A percentile compares a stretch with the other conserved stretches of the same genome.
Conservation (phyloP, 1,284 basidiomycete species). For the Ustilago trichophora region DNA sequence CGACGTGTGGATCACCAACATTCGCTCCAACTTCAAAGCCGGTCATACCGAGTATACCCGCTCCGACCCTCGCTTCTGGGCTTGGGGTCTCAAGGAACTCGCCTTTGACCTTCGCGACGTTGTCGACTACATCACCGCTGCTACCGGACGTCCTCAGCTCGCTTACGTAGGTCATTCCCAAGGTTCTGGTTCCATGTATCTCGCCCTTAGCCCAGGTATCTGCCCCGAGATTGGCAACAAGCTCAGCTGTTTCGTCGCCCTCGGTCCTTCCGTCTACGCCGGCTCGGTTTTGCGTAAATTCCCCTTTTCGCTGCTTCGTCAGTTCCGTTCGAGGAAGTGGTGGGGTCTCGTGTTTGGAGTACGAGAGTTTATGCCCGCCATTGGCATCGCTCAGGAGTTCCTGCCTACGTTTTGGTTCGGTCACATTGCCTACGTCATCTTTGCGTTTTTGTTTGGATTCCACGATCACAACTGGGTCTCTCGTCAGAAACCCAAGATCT, state of each 20-base stretch:
- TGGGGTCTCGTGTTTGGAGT: slow-evolving; percentile 65
- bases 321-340: slow-evolving; percentile 60
- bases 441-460: slow-evolving; percentile 64
- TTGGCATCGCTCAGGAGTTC: slow-evolving; percentile 56
- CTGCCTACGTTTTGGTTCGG: slow-evolving; percentile 62
- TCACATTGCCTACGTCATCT: slow-evolving; percentile 64
- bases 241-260: slow-evolving; percentile 59
- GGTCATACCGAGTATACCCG: slow-evolving; percentile 62
- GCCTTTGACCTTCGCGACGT: slow-evolving; percentile 63
- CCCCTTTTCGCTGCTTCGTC: slow-evolving; percentile 61
- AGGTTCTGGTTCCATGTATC: slow-evolving; percentile 64
- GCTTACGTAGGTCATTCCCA: slow-evolving; percentile 65
- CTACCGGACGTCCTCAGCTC: slow-evolving; percentile 54
- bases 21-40: slow-evolving; percentile 62
- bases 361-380: slow-evolving; percentile 61
- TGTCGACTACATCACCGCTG: slow-evolving; percentile 61
- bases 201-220: slow-evolving; percentile 62
- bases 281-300: slow-evolving; percentile 63
- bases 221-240: slow-evolving; percentile 61
- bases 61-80: slow-evolving; percentile 66
- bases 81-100: slow-evolving; percentile 64
- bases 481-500: slow-evolving; percentile 65
- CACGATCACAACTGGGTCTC: slow-evolving; percentile 63
- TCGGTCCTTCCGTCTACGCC: slow-evolving; percentile 65
- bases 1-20: slow-evolving; percentile 66